Evolutionary conservation across 257 asterid species (phyloP), one percentile per base, ranked within the genome.

Genomic region (Lycium barbarum): DNA sequence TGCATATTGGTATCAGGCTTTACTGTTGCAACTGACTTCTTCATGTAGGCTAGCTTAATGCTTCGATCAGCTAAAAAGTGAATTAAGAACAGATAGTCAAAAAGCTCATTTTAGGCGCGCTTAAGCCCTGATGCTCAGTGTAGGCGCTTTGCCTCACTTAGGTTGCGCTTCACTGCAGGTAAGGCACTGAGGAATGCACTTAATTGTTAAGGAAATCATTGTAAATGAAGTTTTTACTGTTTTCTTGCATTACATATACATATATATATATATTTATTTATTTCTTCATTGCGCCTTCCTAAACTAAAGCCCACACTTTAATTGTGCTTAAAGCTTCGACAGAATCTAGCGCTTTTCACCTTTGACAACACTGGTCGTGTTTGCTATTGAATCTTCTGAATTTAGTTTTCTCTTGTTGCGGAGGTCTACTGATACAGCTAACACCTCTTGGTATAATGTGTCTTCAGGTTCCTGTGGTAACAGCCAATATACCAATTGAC

Each of bases 401-500:
- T 78, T 53, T 51, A 55, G 49, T 26, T 72, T 71, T 55, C 82
- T 78, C 49, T 33, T 78, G 47, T 33, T 78, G 33, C 33, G 63
- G 26, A 26, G 57, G 63, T 51, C 5, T 4, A 78, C 62, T 51
- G 62, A 76, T 53, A 51, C 49, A 53, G 65, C 82, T 53, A 78
- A 53, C 22, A 78, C 40, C 22, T 78, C 65, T 53, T 78, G 57
- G 47, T 78, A 78, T 26, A 14, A n/a, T 83, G 85, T 10, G 36
- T 81, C 80, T 85, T 85, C 93, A 96, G 99, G 99, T 95, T 90
- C 99, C 99, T 85, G 99, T 96, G 73, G 92, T 96, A 76, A 96
- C 99, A 65, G 92, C 97, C 83, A 91, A 89, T 88, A 88, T 96
- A 86, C 97, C 98, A 85, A 92, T 96, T 88, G 98, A 96, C 88